Base-by-base conservation (phyloP, 208 protist species). In the Sergeia podlipaevii region DNA sequence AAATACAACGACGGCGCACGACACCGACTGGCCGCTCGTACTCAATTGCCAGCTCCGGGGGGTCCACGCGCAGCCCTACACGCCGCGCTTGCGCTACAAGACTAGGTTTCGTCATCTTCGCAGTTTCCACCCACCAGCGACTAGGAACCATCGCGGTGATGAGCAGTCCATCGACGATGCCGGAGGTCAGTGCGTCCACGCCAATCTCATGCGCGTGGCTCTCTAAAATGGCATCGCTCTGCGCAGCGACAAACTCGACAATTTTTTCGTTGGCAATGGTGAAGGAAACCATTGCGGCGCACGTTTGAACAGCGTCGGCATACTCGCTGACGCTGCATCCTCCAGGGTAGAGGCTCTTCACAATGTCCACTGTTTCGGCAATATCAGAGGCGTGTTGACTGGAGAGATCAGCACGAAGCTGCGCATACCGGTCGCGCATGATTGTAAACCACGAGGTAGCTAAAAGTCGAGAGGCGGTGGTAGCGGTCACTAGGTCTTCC, bases 321-420 rank as follows among this genome's bases (percentile, higher is more conserved):
- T 80, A 88, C 23, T 86, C 79, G 44, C 74, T 82, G 30, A 80
- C 44, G 33, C 42, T 61, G 52, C 87, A 91, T 0, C 84, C 87
- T 2, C 59, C 50, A 1, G 87, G 76, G 64, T 91, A 95, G 20
- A 95, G 46, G 42, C 66, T 71, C 11, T 49, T 46, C n/a, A 85
- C 68, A 6, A 91, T 27, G 4, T 77, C 80, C 15, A 45, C 32
- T 4, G 66, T 59, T 43, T 94, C 87, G 20, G 61, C 44, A 23
- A 89, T 50, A 21, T 65, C 58, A 10, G 20, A 29, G 7, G 32
- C 0, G 37, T 80, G 71, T 24, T 49, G 45, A 2, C 52, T 54
- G 10, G 29, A 53, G 26, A 86, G 5, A 0, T 33, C 34, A 7
- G 50, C 18, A n/a, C 70, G 53, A 34, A 87, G 8, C n/a, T 26